phyloP scores from a whole-genome alignment of 352 stramenopile genomes.

The Globisporangium orthogonon region DNA sequence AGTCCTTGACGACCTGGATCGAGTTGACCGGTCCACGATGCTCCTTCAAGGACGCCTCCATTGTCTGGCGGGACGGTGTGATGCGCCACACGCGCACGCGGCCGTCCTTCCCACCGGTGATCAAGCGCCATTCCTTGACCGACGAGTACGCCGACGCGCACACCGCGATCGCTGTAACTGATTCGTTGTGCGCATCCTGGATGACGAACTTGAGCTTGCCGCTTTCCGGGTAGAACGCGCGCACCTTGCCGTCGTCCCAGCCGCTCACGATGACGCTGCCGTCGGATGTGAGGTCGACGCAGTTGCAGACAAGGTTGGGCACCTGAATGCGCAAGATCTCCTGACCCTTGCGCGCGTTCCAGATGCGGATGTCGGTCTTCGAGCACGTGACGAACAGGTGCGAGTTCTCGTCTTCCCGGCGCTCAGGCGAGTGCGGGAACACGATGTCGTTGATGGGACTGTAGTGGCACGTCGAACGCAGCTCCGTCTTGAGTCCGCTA shows the following conservation, averaged over 20 bases:
- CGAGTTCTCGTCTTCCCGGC: slow-evolving; percentile 71
- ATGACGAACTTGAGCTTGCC: slow-evolving; percentile 98
- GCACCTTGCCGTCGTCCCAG: slow-evolving; percentile 96
- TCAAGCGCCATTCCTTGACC: slow-evolving; percentile 75
- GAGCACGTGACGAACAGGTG: slow-evolving; percentile 95
- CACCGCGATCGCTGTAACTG: slow-evolving; percentile 91
- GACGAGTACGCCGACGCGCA: slow-evolving; percentile 58
- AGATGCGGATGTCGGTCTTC: slow-evolving; percentile 94
- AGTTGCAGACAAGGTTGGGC: slow-evolving; percentile 96
- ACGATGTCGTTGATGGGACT: slow-evolving; percentile 92
- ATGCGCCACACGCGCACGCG: slow-evolving; percentile 93
- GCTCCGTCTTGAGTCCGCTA: slow-evolving; percentile 33
- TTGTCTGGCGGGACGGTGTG: slow-evolving; percentile 88
- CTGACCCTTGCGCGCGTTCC: slow-evolving; percentile 88
- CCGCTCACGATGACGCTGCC: slow-evolving; percentile 91
- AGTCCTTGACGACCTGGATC: slow-evolving; percentile 76
- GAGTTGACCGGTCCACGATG: slow-evolving; percentile 91
- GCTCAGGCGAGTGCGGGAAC: slow-evolving; percentile 70
- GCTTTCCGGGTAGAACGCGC: slow-evolving; percentile 94
- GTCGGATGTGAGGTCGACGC: slow-evolving; percentile 85
- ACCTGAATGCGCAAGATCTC: slow-evolving; percentile 97
- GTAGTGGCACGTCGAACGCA: slow-evolving; percentile 90
- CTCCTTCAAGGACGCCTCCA: slow-evolving; percentile 95
- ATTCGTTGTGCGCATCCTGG: slow-evolving; percentile 92
- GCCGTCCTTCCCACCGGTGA: slow-evolving; percentile 93